Conservation (phyloP, 495 filamentous ascomycete species). For the Hyaloscypha hepaticicola region DNA sequence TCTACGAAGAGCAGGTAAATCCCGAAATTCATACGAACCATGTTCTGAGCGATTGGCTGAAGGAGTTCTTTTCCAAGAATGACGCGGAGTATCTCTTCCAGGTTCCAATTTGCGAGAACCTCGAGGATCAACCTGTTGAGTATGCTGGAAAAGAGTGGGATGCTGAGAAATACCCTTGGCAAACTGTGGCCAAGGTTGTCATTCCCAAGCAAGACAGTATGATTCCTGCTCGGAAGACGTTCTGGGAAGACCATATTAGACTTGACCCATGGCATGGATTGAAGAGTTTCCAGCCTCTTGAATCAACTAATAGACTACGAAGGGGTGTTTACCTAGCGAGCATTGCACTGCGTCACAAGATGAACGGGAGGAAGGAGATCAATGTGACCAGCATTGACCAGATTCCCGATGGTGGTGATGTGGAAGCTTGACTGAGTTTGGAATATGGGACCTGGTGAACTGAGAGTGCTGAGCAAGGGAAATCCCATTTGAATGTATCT, state of each 20-base stretch:
- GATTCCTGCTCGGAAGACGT: constrained; percentile 40
- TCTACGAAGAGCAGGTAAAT: constrained; percentile 41
- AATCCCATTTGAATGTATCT: no score
- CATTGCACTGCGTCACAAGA: constrained; percentile 18
- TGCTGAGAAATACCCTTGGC: constrained; percentile 47
- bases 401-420: constrained; percentile 29
- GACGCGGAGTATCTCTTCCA: constrained; percentile 49
- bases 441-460: no score
- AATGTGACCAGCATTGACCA: constrained; percentile 22
- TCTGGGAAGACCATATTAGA: constrained; percentile 50
- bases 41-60: constrained; percentile 42
- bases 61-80: constrained; percentile 42
- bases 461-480: no score
- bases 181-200: constrained; percentile 44
- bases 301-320: constrained; percentile 44
- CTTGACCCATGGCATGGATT: constrained; percentile 47
- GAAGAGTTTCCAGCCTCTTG: constrained; percentile 43
- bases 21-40: constrained; percentile 39
- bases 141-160: constrained; percentile 50
- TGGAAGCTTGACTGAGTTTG: neutral
- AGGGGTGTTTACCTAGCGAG: constrained; percentile 32
- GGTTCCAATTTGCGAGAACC: constrained; percentile 45
- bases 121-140: constrained; percentile 49
- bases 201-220: constrained; percentile 48
- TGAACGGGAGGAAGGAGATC: constrained; percentile 19